phyloP scores from a whole-genome alignment of 768 basidiomycete species.

The Asterophora lycoperdoides region DNA sequence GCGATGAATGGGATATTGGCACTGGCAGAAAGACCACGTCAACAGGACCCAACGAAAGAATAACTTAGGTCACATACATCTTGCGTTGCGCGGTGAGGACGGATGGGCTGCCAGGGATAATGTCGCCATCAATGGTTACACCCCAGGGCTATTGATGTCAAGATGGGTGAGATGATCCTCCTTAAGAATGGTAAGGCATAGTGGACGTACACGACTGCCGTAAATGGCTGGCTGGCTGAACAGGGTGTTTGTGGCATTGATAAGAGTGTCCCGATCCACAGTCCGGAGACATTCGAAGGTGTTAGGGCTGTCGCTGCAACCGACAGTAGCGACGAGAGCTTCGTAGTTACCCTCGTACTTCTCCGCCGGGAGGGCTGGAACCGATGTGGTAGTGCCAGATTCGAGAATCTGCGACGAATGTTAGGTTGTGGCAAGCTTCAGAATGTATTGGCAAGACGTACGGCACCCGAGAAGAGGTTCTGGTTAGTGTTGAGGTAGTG shows the following conservation, averaged over 20 bases:
- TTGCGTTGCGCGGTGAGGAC: slow-evolving; percentile 17
- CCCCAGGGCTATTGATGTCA: slow-evolving; percentile 15
- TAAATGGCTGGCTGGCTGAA: slow-evolving; percentile 14
- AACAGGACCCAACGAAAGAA: background rate
- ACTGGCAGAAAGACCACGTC: background rate
- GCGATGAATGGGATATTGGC: slow-evolving; percentile 18
- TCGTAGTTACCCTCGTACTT: slow-evolving; percentile 33
- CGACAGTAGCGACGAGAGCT: slow-evolving; percentile 33
- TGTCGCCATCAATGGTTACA: slow-evolving; percentile 16
- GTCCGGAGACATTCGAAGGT: slow-evolving; percentile 24
- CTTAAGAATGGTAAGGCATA: background rate
- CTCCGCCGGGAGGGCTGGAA: slow-evolving; percentile 26
- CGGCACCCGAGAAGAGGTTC: slow-evolving; percentile 31
- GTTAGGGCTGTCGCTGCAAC: slow-evolving; percentile 24
- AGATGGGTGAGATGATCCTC: background rate
- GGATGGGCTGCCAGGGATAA: slow-evolving; percentile 18
- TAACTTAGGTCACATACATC: slow-evolving; percentile 11
- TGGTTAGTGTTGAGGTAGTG: slow-evolving; percentile 29
- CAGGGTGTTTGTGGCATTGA: slow-evolving; percentile 16
- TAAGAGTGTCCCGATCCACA: slow-evolving; percentile 12
- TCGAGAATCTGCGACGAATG: slow-evolving; percentile 35
- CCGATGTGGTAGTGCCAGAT: slow-evolving; percentile 32
- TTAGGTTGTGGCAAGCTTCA: background rate
- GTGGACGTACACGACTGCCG: slow-evolving; percentile 15
- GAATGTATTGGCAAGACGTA: slow-evolving; percentile 10